Evolutionary conservation across 495 filamentous ascomycete genomes (phyloP).

Genomic region (Xylaria flabelliformis): DNA sequence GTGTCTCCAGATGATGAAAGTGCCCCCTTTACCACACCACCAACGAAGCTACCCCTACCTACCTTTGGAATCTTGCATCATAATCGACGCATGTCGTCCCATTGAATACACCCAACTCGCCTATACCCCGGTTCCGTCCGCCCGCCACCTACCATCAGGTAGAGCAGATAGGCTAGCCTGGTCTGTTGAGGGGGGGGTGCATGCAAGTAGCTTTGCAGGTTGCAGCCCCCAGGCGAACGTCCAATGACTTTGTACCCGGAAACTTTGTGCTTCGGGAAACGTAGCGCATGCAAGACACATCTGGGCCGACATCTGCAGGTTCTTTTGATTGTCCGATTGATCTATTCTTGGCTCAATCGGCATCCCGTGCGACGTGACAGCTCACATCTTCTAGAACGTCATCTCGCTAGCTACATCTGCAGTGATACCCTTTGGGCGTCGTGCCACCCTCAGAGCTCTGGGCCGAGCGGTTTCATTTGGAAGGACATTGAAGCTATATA

Average conservation of each 20-base stretch:
- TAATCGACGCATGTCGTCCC: conserved; percentile 13
- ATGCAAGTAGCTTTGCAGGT: conserved; percentile 20
- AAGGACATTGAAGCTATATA: conserved; percentile 11
- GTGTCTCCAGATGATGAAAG: neutral
- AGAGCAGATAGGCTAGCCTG: conserved; percentile 7
- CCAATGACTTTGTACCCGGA: conserved; percentile 16
- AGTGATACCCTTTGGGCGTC: conserved; percentile 7
- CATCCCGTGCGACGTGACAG: neutral
- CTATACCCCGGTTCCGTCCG: conserved; percentile 8
- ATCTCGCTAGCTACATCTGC: neutral
- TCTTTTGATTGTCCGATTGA: conserved; percentile 1
- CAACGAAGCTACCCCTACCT: conserved; percentile 4
- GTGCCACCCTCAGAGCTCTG: conserved; percentile 13
- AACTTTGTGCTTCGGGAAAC: neutral
- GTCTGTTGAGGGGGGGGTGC: conserved; percentile 9
- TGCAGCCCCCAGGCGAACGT: neutral
- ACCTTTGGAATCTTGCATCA: conserved; percentile 5
- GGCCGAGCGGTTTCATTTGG: conserved; percentile 19
- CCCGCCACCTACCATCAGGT: neutral
- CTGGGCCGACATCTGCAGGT: conserved; percentile 12
- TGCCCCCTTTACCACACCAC: neutral
- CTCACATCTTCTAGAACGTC: conserved; percentile 14
- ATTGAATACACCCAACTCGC: conserved; percentile 5
- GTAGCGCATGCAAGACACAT: conserved; percentile 19
- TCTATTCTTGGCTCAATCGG: conserved; percentile 9